phyloP scores from a whole-genome alignment of 768 basidiomycete genomes.

The Xanthoconium stramineum region DNA sequence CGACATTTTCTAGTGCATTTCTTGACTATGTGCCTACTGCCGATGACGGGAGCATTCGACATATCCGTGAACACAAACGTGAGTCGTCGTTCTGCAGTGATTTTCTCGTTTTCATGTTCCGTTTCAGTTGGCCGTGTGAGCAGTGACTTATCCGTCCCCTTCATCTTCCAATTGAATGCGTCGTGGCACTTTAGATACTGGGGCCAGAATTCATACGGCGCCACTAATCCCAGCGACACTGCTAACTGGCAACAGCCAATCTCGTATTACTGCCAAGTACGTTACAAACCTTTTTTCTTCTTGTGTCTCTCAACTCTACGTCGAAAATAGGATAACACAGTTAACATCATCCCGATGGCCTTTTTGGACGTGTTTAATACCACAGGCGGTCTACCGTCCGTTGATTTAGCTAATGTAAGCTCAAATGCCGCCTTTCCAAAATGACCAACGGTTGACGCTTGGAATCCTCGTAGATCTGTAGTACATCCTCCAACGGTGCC shows the following conservation, averaged over 20 bases:
- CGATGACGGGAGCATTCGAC: slow-evolving; percentile 13
- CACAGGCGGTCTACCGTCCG: slow-evolving; percentile 53
- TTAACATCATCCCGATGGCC: slow-evolving; percentile 59
- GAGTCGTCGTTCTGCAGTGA: background rate
- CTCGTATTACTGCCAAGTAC: slow-evolving; percentile 32
- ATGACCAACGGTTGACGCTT: background rate
- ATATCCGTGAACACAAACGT: slow-evolving; percentile 21
- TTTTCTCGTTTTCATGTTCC: background rate
- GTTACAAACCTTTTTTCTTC: background rate
- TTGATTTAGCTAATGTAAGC: slow-evolving; percentile 59
- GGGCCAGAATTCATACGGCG: slow-evolving; percentile 39
- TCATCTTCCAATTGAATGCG: background rate
- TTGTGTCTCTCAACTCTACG: background rate
- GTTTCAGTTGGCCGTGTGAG: slow-evolving; percentile 22
- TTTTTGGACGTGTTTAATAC: slow-evolving; percentile 60
- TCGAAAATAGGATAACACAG: slow-evolving; percentile 45
- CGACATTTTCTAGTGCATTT: background rate
- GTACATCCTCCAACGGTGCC: slow-evolving; percentile 48
- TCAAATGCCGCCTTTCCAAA: background rate
- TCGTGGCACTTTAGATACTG: slow-evolving; percentile 26
- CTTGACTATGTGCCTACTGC: background rate
- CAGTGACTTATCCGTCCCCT: background rate
- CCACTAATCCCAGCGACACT: slow-evolving; percentile 27
- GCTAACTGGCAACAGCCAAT: slow-evolving; percentile 33
- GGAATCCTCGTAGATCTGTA: slow-evolving; percentile 51